Evolutionary conservation across 176 grass and related monocot genomes (phyloP), one percentile per base, ranked within the genome.

Genomic region (Hyparrhenia diplandra): DNA sequence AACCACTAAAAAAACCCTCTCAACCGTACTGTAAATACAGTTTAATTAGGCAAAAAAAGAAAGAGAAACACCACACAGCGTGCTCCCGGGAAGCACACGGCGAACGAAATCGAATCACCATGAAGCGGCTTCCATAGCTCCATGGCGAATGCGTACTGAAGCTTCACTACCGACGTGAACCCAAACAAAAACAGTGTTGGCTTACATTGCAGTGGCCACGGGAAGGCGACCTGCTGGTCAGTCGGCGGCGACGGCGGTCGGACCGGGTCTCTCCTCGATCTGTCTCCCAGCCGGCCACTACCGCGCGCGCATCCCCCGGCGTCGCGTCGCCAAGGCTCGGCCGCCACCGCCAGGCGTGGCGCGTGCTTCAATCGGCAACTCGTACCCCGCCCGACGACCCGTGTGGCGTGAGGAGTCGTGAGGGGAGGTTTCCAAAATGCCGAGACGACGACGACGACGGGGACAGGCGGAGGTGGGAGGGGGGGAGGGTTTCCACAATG

Each of bases 401-500:
- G 49, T 54, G 51, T 34, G 17, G 11, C 49, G 10, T 4, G 57
- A 25, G n/a, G 47, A 32, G 23, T 25, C n/a, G 23, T 27, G 57
- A 27, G 40, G 9, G 35, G 66, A n/a, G n/a, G n/a, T n/a, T n/a
- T n/a, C n/a, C n/a, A n/a, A n/a, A n/a, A n/a, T n/a, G n/a, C n/a
- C n/a, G n/a, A n/a, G n/a, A n/a, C n/a, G n/a, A n/a, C n/a, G n/a
- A n/a, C n/a, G n/a, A n/a, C 75, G 78, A 81, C 24, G 67, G 37
- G 52, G 68, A 64, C 55, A 71, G 39, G 54, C 8, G 18, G 6
- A 18, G 1, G 54, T 3, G 21, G n/a, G 1, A 1, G 2, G 63
- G 64, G 25, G 86, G 69, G 87, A 84, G 76, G 49, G n/a, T 32
- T 42, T 81, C 77, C 71, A 64, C 71, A 64, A 89, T 84, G 82